Conservation (phyloP, 495 filamentous ascomycete species). For the Annulohypoxylon bovei region DNA sequence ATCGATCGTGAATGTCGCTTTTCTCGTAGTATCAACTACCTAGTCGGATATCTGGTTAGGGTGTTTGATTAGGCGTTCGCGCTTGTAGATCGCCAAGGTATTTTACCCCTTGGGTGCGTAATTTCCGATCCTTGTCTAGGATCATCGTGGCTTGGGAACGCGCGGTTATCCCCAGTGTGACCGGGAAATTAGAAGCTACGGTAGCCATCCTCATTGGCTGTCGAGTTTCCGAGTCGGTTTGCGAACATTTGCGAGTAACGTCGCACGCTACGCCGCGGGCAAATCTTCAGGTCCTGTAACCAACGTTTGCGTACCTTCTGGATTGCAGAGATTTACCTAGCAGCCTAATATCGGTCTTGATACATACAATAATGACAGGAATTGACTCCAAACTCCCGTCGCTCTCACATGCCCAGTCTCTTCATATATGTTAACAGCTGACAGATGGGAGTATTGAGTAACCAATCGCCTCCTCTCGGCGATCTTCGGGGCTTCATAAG, state of each 20-base stretch:
- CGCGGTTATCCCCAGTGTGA: neutral
- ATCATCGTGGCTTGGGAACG: neutral
- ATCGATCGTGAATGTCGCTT: neutral
- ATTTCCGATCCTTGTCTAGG: slow-evolving; percentile 31
- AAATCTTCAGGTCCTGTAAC: neutral
- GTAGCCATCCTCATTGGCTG: slow-evolving; percentile 1
- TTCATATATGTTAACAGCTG: neutral
- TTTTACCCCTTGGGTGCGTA: slow-evolving; percentile 14
- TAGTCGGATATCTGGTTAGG: no score
- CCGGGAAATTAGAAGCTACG: slow-evolving; percentile 18
- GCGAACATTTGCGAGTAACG: slow-evolving; percentile 18
- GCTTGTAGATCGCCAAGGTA: slow-evolving; percentile 2
- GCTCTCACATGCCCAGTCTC: neutral
- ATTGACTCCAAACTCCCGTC: neutral
- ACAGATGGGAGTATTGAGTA: no score
- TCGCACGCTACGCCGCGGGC: neutral
- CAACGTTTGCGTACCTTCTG: neutral
- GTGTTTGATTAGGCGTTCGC: neutral
- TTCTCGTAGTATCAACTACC: no score
- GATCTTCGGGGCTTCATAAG: no score
- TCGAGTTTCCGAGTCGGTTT: neutral
- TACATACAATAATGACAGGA: no score
- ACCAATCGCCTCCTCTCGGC: no score
- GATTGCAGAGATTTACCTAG: neutral
- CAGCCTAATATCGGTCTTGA: neutral